phyloP scores from a whole-genome alignment of 2,329 filamentous ascomycete species.

The Calycina marina region DNA sequence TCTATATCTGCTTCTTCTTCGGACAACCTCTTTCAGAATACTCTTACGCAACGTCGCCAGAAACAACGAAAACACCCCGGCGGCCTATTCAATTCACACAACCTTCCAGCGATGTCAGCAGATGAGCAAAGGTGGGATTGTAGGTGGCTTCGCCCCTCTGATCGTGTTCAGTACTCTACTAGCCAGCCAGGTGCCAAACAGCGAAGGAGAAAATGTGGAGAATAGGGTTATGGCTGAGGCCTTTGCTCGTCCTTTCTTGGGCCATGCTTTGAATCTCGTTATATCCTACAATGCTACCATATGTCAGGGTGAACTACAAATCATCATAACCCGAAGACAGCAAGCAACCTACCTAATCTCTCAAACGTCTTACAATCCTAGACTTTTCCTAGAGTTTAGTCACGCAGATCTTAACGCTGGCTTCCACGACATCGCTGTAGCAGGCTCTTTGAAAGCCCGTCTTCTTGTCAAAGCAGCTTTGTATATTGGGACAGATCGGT shows the following conservation, averaged over 20 bases:
- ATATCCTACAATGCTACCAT: background rate
- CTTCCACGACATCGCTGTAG: slow-evolving; percentile 13
- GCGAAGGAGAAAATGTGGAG: background rate
- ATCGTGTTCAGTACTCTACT: background rate
- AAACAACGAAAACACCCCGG: no score
- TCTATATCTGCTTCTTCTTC: no score
- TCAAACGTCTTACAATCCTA: slow-evolving; percentile 11
- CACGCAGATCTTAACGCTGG: slow-evolving; percentile 10
- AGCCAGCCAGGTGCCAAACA: background rate
- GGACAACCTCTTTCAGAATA: no score
- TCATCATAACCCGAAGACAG: slow-evolving; percentile 6
- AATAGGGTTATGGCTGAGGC: background rate
- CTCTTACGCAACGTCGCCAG: no score
- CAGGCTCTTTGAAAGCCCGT: slow-evolving; percentile 10
- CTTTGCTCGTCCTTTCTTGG: background rate
- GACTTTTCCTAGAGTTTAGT: slow-evolving; percentile 7
- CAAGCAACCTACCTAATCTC: slow-evolving; percentile 4
- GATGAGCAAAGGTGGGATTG: no score
- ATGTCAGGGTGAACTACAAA: slow-evolving; percentile 7
- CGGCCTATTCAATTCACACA: no score
- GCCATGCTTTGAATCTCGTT: background rate
- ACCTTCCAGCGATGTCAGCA: no score
- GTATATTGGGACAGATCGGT: background rate
- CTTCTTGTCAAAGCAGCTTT: slow-evolving; percentile 12
- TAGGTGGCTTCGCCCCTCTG: no score